Conservation (phyloP, 2,329 filamentous ascomycete genomes). For the Fusarium sulawesiense region DNA sequence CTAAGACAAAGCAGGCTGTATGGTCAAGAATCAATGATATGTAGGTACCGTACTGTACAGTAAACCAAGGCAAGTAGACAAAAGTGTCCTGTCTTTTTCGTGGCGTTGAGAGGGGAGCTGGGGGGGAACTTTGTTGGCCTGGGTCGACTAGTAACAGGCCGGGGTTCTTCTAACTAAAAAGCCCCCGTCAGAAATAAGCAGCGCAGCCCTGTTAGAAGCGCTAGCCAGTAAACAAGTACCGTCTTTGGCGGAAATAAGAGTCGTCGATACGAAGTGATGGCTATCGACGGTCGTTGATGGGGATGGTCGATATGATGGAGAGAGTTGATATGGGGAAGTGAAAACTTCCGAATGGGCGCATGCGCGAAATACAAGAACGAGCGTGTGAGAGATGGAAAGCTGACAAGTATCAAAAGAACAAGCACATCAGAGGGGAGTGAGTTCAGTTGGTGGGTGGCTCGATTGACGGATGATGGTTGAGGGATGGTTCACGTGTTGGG, state of each 20-base stretch:
- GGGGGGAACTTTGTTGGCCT: constrained; percentile 39
- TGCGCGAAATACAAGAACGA: constrained; percentile 26
- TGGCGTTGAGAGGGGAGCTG: constrained; percentile 44
- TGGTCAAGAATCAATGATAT: constrained; percentile 6
- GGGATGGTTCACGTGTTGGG: constrained; percentile 47
- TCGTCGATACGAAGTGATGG: constrained; percentile 6
- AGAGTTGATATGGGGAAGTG: constrained; percentile 8
- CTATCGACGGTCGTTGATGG: constrained; percentile 18
- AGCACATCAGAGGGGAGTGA: constrained; percentile 26
- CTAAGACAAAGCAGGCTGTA: constrained; percentile 20
- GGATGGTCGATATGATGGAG: neutral
- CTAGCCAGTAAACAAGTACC: constrained; percentile 22
- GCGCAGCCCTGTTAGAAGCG: constrained; percentile 26
- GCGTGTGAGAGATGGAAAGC: neutral
- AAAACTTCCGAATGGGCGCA: constrained; percentile 7
- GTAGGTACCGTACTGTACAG: neutral
- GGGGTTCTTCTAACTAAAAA: constrained; percentile 16
- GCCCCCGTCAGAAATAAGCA: constrained; percentile 35
- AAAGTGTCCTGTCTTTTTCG: constrained; percentile 32
- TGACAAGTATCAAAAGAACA: constrained; percentile 9
- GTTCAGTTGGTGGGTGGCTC: constrained; percentile 27
- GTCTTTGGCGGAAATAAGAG: neutral
- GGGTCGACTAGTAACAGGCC: constrained; percentile 33
- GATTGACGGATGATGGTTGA: constrained; percentile 46
- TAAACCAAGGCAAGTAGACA: neutral